These are phyloP conservation scores for Termitomyces sp. DNA, from an alignment of 768 basidiomycete genomes.

Conservation along the genomic window DNA sequence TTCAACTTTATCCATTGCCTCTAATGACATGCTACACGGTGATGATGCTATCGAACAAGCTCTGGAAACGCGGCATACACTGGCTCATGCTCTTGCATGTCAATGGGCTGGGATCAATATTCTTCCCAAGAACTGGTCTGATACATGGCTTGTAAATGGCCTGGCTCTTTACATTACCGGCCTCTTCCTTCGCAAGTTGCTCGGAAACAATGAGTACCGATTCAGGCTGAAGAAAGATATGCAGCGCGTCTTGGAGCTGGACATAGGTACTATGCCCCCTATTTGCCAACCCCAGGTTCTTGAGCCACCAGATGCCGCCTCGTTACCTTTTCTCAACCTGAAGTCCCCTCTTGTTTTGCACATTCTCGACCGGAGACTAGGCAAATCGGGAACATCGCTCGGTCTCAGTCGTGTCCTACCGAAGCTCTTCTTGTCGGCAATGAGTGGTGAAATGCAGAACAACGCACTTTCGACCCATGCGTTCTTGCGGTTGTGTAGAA, in stretches of 20 bases:
- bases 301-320: slow-evolving; percentile 78
- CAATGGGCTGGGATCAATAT: slow-evolving; percentile 99
- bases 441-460: slow-evolving; percentile 83
- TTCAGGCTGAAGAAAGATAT: slow-evolving; percentile 96
- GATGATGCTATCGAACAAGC: slow-evolving; percentile 92
- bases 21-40: slow-evolving; percentile 78
- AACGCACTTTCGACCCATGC: slow-evolving; percentile 85
- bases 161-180: slow-evolving; percentile 87
- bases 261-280: slow-evolving; percentile 85
- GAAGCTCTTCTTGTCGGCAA: slow-evolving; percentile 89
- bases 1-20: slow-evolving; percentile 76
- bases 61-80: slow-evolving; percentile 79
- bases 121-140: slow-evolving; percentile 87
- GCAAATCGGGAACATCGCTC: slow-evolving; percentile 92
- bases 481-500: slow-evolving; percentile 88
- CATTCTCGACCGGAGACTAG: slow-evolving; percentile 88
- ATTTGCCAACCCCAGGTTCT: slow-evolving; percentile 85
- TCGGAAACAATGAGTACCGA: slow-evolving; percentile 97
- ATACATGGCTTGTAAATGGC: slow-evolving; percentile 96
- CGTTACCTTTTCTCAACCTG: slow-evolving; percentile 85
- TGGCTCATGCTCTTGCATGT: slow-evolving; percentile 85
- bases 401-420: slow-evolving; percentile 93
- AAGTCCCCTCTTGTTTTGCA: slow-evolving; percentile 96
- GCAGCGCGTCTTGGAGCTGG: slow-evolving; percentile 83
- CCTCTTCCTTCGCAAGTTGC: slow-evolving; percentile 76